Percentiles rank a stretch among this genome's conserved stretches.
Evolutionary conservation across 2,329 filamentous ascomycete species (phyloP).

Genomic region (Colletotrichum melonis): DNA sequence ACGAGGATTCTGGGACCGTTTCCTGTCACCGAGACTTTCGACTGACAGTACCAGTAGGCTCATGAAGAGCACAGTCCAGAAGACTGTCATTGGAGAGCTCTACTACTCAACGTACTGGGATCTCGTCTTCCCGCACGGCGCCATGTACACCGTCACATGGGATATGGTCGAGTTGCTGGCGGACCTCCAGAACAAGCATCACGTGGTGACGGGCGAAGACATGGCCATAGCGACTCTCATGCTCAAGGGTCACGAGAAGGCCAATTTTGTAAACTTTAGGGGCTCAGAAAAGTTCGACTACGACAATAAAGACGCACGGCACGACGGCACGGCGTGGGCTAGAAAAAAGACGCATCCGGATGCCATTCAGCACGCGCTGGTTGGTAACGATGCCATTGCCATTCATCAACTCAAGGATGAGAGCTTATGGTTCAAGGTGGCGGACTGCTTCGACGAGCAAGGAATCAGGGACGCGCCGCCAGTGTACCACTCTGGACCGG

Average conservation of each 20-base stretch:
- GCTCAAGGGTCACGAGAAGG: conserved; percentile 40
- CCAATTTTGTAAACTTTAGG: conserved; percentile 43
- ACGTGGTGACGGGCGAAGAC: conserved; percentile 45
- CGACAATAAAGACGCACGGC: conserved; percentile 41
- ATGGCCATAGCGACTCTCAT: conserved; percentile 44
- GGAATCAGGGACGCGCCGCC: conserved; percentile 40
- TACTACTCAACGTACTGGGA: conserved; percentile 41
- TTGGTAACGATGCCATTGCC: conserved; percentile 39
- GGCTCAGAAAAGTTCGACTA: conserved; percentile 46
- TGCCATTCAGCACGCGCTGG: conserved; percentile 41
- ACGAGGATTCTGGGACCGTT: conserved; percentile 44
- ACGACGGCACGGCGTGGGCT: conserved; percentile 44
- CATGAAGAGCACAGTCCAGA: conserved; percentile 33
- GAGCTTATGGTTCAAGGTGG: conserved; percentile 42
- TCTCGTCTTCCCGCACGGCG: conserved; percentile 45
- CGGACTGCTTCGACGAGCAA: conserved; percentile 42
- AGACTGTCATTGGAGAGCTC: conserved; percentile 44
- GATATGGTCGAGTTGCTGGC: conserved; percentile 45
- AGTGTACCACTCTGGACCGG: background rate
- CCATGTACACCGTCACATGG: conserved; percentile 49
- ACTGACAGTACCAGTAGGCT: conserved; percentile 23
- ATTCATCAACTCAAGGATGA: conserved; percentile 44
- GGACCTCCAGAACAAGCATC: conserved; percentile 40
- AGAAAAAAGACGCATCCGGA: conserved; percentile 39
- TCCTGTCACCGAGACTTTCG: conserved; percentile 40